Base-by-base conservation (phyloP, 768 basidiomycete species). In the Imleria badia region DNA sequence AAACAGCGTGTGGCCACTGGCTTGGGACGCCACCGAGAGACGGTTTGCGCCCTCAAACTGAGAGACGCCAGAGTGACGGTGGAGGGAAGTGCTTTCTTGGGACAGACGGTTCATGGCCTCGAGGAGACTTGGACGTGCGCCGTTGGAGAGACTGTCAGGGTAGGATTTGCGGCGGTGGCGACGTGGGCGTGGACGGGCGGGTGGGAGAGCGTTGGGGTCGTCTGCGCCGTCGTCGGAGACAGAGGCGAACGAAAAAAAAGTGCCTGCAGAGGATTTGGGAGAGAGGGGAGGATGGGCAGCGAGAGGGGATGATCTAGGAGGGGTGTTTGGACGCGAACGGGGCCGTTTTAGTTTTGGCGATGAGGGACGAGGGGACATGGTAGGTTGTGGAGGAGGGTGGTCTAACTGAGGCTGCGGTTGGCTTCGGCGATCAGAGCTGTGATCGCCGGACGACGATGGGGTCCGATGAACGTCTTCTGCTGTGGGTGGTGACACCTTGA, bases 41-140 rank as follows among this genome's bases (percentile, higher is more conserved):
- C 67, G 62, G 15, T 64, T 65, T 33, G 31, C 23, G 2, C 13
- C 45, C 9, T 62, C 55, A 0, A 34, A 12, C 22, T 55, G 62
- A 15, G 60, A 55, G 15, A 34, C 29, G 10, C 26, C 42, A 1
- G 63, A 54, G 31, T 50, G 42, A 39, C 40, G 52, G 8, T 54
- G 39, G 15, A 31, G 13, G 38, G 46, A 9, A 1, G 35, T 13
- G 39, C 36, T 30, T 48, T 63, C 64, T n/a, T 66, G 65, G 1
- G 65, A 66, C 5, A 66, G 57, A 31, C 49, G 63, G 23, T 67
- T 60, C 62, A 67, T 50, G 6, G 69, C 67, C 45, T 69, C 67
- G 3, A 69, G 42, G 22, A 69, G 60, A 41, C 68, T 71, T 19
- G 67, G 50, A 6, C 68, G 57, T 17, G 55, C 51, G 9, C 58